phyloP scores from a whole-genome alignment of 1,284 basidiomycete genomes.

The Rhodotorula sp. region DNA sequence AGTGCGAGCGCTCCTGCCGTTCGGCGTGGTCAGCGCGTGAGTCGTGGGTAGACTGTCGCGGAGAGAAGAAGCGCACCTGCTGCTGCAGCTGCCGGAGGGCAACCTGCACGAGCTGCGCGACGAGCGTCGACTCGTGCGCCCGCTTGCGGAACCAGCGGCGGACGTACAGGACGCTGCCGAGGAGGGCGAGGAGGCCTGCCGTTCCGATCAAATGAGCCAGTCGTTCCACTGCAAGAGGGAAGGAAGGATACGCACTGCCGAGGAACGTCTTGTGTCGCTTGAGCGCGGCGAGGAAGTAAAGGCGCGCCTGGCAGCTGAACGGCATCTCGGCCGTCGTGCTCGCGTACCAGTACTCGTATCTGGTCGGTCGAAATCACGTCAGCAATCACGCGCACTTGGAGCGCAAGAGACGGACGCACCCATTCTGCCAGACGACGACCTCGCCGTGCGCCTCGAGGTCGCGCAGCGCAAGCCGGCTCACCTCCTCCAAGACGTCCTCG shows the following conservation, averaged over 20 bases:
- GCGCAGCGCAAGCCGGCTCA: constrained; percentile 62
- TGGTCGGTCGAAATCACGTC: not conserved
- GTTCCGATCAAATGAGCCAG: too few species aligned
- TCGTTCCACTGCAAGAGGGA: too few species aligned
- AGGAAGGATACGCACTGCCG: constrained; percentile 58
- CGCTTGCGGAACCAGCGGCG: constrained; percentile 13
- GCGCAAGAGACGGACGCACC: constrained; percentile 57
- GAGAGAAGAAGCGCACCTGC: constrained; percentile 21
- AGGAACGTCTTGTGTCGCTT: constrained; percentile 68
- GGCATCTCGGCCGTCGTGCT: constrained; percentile 71
- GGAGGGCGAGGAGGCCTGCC: constrained; percentile 5
- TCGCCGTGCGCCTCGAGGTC: constrained; percentile 79
- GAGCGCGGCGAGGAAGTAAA: constrained; percentile 69
- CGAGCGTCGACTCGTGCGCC: constrained; percentile 6
- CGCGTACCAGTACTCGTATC: constrained; percentile 69
- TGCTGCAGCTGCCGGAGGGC: constrained; percentile 27
- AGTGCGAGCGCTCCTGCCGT: constrained; percentile 69
- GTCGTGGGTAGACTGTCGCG: not conserved
- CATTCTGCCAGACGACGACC: constrained; percentile 68
- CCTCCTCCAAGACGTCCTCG: constrained; percentile 70
- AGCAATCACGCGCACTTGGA: not conserved
- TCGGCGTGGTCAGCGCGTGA: not conserved
- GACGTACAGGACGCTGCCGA: constrained; percentile 7
- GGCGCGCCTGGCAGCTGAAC: constrained; percentile 67
- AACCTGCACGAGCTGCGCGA: constrained; percentile 21